Evolutionary conservation across 192 early-diverging fungal species (phyloP).

Genomic region (Mortierella alpina): DNA sequence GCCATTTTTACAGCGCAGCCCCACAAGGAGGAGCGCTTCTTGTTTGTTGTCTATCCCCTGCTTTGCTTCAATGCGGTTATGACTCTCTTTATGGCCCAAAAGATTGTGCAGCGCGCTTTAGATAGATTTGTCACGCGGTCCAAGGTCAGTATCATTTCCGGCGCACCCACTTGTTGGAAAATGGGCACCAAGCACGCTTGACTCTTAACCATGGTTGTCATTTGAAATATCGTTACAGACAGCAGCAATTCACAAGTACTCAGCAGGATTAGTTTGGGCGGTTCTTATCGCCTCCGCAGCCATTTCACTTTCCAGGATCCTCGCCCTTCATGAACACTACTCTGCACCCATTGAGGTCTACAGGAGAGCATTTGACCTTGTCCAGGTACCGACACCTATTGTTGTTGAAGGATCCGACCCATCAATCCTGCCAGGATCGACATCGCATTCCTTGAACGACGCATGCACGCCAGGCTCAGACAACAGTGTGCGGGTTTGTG

Average conservation of each 20-base stretch:
- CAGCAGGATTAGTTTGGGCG: slow-evolving; percentile 46
- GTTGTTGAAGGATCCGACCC: slow-evolving; percentile 33
- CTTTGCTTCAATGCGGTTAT: slow-evolving; percentile 84
- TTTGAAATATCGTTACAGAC: slow-evolving; percentile 10
- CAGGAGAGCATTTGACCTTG: slow-evolving; percentile 50
- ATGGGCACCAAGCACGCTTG: neutral
- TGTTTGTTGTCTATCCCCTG: slow-evolving; percentile 92
- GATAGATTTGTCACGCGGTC: slow-evolving; percentile 47
- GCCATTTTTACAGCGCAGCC: slow-evolving; percentile 84
- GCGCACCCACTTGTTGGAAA: neutral
- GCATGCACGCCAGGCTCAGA: neutral
- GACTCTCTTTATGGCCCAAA: slow-evolving; percentile 64
- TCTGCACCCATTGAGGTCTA: slow-evolving; percentile 78
- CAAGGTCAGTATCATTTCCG: slow-evolving; percentile 22
- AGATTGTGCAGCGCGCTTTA: slow-evolving; percentile 54
- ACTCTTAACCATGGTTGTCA: neutral
- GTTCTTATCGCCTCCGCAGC: slow-evolving; percentile 58
- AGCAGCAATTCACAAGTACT: slow-evolving; percentile 43
- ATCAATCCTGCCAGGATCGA: slow-evolving; percentile 3
- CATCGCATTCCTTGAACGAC: neutral
- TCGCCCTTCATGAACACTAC: slow-evolving; percentile 78
- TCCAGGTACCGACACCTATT: slow-evolving; percentile 33
- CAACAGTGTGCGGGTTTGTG: slow-evolving; percentile 71
- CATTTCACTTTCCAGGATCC: slow-evolving; percentile 76
- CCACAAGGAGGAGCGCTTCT: slow-evolving; percentile 98